Evolutionary conservation across 192 early-diverging fungal genomes (phyloP), one percentile per base, ranked within the genome.

Genomic region (Backusella sp.): DNA sequence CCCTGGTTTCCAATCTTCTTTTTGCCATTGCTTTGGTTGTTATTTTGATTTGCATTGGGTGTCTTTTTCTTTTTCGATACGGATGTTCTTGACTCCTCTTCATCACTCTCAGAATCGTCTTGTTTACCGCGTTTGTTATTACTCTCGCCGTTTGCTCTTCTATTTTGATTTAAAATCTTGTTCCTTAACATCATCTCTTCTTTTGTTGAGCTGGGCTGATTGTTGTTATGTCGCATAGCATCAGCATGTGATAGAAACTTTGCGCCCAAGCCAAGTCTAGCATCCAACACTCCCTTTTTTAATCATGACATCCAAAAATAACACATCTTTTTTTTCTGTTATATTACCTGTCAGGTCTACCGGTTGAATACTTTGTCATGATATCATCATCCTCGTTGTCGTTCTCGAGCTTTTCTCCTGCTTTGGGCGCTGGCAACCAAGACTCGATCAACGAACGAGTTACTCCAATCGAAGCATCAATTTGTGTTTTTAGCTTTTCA

Each of bases 191-290:
- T 73, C 5, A 79, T 77, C 37, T 86, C 83, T 34, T 83, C 56
- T 56, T 73, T 77, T 8, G 79, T 67, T 17, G 44, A 36, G 21
- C 53, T 34, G 4, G 68, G 70, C 32, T 73, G 73, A 30, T 73
- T 82, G 3, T 83, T 76, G 34, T 69, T 42, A 30, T 88, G 87
- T 7, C 82, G 76, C 77, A 83, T 87, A 11, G 83, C 83, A 30
- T 88, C 85, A 44, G 72, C 79, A 46, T 88, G 87, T 3, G 87
- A 88, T 19, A 88, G 78, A 65, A 72, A 88, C 35, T 86, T 88
- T 39, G 87, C 87, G 3, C 87, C 87, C 14, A 88, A 74, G 15
- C 87, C 87, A 26, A 88, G 66, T 66, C 87, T 88, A 78, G 17
- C 2, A 28, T 32, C 2, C 32, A 7, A 34, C 2, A 28, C 1